These are phyloP conservation scores for cucumber (Cucumis sativus) DNA, from an alignment of 306 rosid species.

Conservation along the genomic window DNA sequence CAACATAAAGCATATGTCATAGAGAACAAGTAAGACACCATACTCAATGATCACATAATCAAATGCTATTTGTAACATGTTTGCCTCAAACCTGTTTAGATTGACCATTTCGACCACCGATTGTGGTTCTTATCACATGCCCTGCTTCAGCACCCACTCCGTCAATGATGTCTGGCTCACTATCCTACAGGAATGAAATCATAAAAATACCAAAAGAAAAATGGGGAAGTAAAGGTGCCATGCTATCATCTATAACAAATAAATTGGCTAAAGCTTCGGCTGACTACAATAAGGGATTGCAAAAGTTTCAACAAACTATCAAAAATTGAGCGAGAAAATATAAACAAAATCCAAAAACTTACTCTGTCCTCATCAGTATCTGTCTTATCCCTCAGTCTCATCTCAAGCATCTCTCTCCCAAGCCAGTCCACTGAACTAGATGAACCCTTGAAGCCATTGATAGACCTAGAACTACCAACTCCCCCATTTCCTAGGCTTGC, in stretches of 20 bases:
- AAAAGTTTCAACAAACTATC: neutral
- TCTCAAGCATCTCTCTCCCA: slow-evolving; percentile 96
- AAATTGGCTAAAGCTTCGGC: neutral
- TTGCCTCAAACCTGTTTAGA: slow-evolving; percentile 60
- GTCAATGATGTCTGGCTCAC: slow-evolving; percentile 74
- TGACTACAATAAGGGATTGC: neutral
- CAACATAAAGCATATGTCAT: slow-evolving; percentile 11
- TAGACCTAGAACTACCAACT: slow-evolving; percentile 85
- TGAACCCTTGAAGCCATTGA: slow-evolving; percentile 63
- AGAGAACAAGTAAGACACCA: slow-evolving; percentile 2
- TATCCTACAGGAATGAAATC: slow-evolving; percentile 45
- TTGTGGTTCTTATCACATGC: slow-evolving; percentile 74
- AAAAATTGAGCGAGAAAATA: neutral
- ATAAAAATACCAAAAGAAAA: slow-evolving; percentile 7
- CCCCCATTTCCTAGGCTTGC: slow-evolving; percentile 86
- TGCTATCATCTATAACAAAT: neutral
- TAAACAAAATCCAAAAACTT: slow-evolving; percentile 11
- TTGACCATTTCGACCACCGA: slow-evolving; percentile 79
- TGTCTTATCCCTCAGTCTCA: slow-evolving; percentile 56
- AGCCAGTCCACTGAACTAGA: slow-evolving; percentile 95
- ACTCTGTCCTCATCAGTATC: slow-evolving; percentile 62
- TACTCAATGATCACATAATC: neutral
- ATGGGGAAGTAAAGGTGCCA: neutral
- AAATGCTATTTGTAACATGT: neutral
- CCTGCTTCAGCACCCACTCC: slow-evolving; percentile 94